phyloP scores from a whole-genome alignment of 441 rosid species.

The Daphne laureola region DNA sequence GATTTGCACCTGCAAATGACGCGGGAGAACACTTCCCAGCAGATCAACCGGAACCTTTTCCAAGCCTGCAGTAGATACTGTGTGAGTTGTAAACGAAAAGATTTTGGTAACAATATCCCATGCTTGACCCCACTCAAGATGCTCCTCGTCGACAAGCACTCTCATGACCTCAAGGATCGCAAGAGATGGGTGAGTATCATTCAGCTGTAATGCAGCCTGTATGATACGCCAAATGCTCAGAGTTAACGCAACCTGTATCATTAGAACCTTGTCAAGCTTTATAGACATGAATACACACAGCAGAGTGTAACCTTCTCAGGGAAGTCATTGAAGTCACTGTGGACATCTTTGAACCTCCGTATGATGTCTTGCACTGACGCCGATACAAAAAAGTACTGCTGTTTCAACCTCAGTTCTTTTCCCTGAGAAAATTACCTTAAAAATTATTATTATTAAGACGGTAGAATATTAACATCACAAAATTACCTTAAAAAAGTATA shows the following conservation, averaged over 20 bases:
- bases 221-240: slow-evolving; percentile 3
- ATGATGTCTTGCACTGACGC: slow-evolving; percentile 55
- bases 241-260: too few relatives aligned
- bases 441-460: slow-evolving; percentile 5
- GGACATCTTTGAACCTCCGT: slow-evolving; percentile 44
- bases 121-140: slow-evolving; percentile 34
- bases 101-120: slow-evolving; percentile 36
- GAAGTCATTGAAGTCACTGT: slow-evolving; percentile 35
- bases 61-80: slow-evolving; percentile 37
- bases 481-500: too few relatives aligned
- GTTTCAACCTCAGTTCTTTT: slow-evolving; percentile 50
- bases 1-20: slow-evolving; percentile 43
- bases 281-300: too few relatives aligned
- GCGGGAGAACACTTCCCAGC: slow-evolving; percentile 43
- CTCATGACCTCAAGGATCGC: slow-evolving; percentile 47
- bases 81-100: slow-evolving; percentile 48
- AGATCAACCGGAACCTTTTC: slow-evolving; percentile 49
- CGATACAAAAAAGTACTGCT: slow-evolving; percentile 47
- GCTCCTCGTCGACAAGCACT: slow-evolving; percentile 44
- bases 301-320: slow-evolving; percentile 33
- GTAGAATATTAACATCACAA: neutral
- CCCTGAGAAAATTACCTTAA: slow-evolving; percentile 29
- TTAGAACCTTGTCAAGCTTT: too few relatives aligned
- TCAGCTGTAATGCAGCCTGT: slow-evolving; percentile 51
- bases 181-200: slow-evolving; percentile 56